These are phyloP conservation scores for Chytriomyces hyalinus DNA, from an alignment of 192 early-diverging fungal genomes.

Conservation along the genomic window DNA sequence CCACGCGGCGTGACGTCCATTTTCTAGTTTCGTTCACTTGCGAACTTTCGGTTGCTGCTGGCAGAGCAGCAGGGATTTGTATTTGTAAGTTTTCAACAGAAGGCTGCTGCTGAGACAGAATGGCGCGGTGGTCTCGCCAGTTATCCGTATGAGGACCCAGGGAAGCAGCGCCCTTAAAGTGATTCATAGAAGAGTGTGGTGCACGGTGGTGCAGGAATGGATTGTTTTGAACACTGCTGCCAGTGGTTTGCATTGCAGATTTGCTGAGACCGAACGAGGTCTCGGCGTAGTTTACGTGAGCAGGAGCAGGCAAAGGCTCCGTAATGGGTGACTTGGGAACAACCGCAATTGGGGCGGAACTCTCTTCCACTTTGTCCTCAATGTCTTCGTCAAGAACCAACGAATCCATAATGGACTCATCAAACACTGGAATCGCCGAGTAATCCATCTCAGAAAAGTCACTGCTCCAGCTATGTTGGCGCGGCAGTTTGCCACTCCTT, in stretches of 20 bases:
- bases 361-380: neutral
- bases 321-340: neutral
- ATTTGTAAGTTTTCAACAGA: neutral
- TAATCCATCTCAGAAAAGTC: slow-evolving; percentile 30
- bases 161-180: neutral
- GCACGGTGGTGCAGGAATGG: neutral
- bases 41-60: neutral
- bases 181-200: neutral
- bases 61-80: neutral
- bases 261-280: neutral
- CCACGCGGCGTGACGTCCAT: neutral
- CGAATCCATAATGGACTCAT: neutral
- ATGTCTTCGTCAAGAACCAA: neutral
- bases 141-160: neutral
- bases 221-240: neutral
- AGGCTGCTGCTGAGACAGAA: neutral
- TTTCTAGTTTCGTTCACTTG: neutral
- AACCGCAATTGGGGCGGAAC: neutral
- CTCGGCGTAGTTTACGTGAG: neutral
- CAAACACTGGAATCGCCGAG: slow-evolving; percentile 18
- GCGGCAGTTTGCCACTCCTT: neutral
- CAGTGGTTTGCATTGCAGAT: neutral
- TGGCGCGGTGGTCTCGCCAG: neutral
- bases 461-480: slow-evolving; percentile 10
- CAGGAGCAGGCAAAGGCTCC: neutral